Conservation (phyloP, 2,329 filamentous ascomycete genomes). For the Elsinoe ampelina region DNA sequence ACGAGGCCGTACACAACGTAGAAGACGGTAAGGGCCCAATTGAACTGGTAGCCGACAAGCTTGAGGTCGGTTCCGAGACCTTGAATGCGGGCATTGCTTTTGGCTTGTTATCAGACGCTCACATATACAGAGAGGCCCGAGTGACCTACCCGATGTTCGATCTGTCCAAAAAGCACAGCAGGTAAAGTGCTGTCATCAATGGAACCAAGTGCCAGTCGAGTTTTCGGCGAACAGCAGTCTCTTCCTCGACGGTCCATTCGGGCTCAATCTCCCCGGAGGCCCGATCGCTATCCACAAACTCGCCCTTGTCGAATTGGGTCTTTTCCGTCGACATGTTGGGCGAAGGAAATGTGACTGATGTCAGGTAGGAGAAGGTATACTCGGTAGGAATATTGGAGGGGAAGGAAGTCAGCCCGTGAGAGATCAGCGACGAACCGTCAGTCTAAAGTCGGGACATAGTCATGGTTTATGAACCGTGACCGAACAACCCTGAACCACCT, state of each 20-base stretch:
- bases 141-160: constrained; percentile 37
- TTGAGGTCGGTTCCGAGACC: constrained; percentile 50
- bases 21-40: constrained; percentile 35
- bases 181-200: constrained; percentile 50
- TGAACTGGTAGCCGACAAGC: constrained; percentile 56
- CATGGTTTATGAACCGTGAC: not conserved
- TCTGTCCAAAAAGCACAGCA: constrained; percentile 47
- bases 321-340: not conserved
- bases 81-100: constrained; percentile 51
- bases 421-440: not conserved
- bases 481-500: not conserved
- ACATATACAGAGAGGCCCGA: not conserved
- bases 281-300: constrained; percentile 6
- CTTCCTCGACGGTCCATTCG: constrained; percentile 12
- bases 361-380: not conserved
- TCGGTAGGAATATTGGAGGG: not conserved
- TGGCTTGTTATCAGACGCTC: not conserved
- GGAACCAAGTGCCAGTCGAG: constrained; percentile 49
- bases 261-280: not conserved
- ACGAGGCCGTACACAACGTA: constrained; percentile 35
- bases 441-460: not conserved
- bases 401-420: not conserved
- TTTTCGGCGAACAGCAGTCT: constrained; percentile 30
- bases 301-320: constrained; percentile 2
- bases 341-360: not conserved